phyloP scores from a whole-genome alignment of 352 stramenopile genomes.

The Phytopythium litorale region DNA sequence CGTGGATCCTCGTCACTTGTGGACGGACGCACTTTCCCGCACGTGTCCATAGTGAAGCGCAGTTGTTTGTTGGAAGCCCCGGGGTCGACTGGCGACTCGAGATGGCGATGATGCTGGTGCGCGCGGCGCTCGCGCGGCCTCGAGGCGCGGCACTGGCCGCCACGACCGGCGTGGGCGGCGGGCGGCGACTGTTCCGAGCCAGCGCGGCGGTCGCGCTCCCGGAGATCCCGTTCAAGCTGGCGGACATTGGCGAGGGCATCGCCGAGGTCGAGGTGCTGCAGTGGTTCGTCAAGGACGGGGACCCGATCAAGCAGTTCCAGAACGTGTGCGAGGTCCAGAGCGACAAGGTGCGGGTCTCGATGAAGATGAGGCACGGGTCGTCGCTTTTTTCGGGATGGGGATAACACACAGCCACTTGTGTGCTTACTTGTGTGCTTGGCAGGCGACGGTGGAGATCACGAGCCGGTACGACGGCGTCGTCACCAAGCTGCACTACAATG shows the following conservation, averaged over 20 bases:
- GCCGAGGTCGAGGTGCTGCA: constrained; percentile 97
- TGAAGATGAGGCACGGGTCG: background rate
- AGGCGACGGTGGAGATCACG: constrained; percentile 97
- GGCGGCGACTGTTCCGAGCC: constrained; percentile 40
- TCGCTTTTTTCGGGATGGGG: background rate
- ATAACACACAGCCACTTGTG: background rate
- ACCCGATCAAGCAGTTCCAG: constrained; percentile 95
- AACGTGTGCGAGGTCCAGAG: constrained; percentile 97
- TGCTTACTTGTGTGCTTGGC: too few species aligned
- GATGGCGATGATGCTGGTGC: constrained; percentile 5
- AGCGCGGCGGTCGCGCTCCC: constrained; percentile 38
- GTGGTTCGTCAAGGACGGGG: constrained; percentile 95
- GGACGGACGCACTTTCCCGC: background rate
- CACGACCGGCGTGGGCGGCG: background rate
- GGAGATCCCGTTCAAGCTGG: constrained; percentile 88
- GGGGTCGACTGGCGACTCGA: too few species aligned
- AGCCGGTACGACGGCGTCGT: constrained; percentile 96
- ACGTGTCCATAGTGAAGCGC: background rate
- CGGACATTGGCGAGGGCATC: constrained; percentile 99
- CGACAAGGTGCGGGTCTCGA: constrained; percentile 83
- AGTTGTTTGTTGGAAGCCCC: too few species aligned
- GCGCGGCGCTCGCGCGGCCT: background rate
- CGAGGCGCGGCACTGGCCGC: background rate
- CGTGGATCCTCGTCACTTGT: constrained; percentile 2
- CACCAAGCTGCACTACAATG: constrained; percentile 88